These are phyloP conservation scores for Cicer arietinum DNA, from an alignment of 306 rosid species.

Conservation along the genomic window DNA sequence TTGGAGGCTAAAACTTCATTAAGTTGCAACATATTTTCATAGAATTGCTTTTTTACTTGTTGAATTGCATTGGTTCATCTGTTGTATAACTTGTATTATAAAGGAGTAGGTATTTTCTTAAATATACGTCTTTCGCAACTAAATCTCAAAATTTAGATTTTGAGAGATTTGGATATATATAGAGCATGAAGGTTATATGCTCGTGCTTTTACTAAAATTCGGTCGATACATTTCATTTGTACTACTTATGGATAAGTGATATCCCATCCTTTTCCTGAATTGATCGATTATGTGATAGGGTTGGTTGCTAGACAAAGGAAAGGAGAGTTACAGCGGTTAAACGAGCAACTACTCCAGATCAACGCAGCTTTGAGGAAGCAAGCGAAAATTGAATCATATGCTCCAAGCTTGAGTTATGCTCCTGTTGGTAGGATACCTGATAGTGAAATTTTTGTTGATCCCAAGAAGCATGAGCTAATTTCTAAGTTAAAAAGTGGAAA, in stretches of 20 bases:
- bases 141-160: constrained; percentile 11
- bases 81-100: neutral
- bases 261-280: constrained; percentile 34
- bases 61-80: neutral
- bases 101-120: constrained; percentile 8
- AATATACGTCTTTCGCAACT: neutral
- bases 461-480: constrained; percentile 84
- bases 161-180: constrained; percentile 1
- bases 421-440: constrained; percentile 78
- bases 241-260: constrained; percentile 12
- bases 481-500: constrained; percentile 82
- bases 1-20: neutral
- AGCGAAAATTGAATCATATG: constrained; percentile 96
- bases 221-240: constrained; percentile 8
- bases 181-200: constrained; percentile 13
- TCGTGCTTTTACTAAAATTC: constrained; percentile 9
- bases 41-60: constrained; percentile 29
- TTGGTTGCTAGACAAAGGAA: constrained; percentile 95
- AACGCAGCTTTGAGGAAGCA: constrained; percentile 87
- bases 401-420: constrained; percentile 91
- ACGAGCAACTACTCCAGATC: constrained; percentile 92
- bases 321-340: constrained; percentile 74
- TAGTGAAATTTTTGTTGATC: constrained; percentile 74
- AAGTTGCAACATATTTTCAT: neutral
- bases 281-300: constrained; percentile 53